These are phyloP conservation scores for Pelargonium myrrhifolium DNA, from an alignment of 441 rosid genomes.

Conservation along the genomic window DNA sequence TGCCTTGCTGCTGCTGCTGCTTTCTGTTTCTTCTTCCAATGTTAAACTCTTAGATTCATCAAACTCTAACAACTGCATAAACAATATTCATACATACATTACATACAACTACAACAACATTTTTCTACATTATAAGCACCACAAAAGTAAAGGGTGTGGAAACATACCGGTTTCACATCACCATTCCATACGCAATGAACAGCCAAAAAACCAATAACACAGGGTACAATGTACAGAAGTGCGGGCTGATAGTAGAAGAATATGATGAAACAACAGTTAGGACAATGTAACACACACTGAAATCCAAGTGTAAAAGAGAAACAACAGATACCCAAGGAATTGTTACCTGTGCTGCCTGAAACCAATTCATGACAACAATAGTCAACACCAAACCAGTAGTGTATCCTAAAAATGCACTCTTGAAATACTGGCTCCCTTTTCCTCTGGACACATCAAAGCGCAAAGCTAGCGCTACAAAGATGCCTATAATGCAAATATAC, in stretches of 20 bases:
- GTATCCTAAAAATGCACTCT: conserved; percentile 90
- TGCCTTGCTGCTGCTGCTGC: conserved; percentile 22
- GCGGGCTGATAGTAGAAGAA: conserved; percentile 67
- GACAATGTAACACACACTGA: neutral
- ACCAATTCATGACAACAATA: conserved; percentile 95
- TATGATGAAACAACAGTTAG: conserved; percentile 7
- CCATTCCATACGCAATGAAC: conserved; percentile 84
- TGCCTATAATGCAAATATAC: conserved; percentile 38
- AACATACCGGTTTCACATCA: conserved; percentile 76
- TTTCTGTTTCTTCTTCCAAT: conserved; percentile 26
- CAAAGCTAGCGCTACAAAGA: conserved; percentile 88
- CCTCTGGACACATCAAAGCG: conserved; percentile 90
- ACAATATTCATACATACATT: neutral
- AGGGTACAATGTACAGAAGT: conserved; percentile 80
- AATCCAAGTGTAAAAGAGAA: neutral
- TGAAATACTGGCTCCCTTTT: conserved; percentile 72
- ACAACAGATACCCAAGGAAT: neutral
- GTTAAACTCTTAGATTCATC: conserved; percentile 57
- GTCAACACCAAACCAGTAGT: conserved; percentile 65
- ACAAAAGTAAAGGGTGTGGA: conserved; percentile 9
- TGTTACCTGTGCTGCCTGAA: conserved; percentile 91
- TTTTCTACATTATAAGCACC: too few relatives aligned
- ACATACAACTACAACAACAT: neutral
- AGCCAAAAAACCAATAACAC: conserved; percentile 85
- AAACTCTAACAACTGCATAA: conserved; percentile 79